Percentiles rank a stretch among this genome's conserved stretches.
Conservation (phyloP, 2,329 filamentous ascomycete species). For the Colletotrichum orbiculare region DNA sequence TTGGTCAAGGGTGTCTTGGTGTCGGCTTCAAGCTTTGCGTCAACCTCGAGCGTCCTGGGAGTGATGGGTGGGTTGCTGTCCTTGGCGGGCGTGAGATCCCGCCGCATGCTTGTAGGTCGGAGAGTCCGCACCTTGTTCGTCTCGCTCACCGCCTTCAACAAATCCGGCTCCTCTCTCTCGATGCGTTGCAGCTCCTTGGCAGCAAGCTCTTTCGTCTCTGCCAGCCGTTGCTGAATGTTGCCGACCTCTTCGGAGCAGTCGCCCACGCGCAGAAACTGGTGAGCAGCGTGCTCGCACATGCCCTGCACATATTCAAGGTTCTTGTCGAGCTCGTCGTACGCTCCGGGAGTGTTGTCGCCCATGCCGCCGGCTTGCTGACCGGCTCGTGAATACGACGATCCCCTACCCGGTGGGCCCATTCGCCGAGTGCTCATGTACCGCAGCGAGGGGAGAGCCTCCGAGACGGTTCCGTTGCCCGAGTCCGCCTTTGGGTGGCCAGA, state of each 20-base stretch:
- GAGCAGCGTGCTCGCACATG: slow-evolving; percentile 86
- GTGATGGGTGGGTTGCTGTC: slow-evolving; percentile 35
- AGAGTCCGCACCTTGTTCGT: slow-evolving; percentile 59
- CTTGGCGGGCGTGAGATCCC: slow-evolving; percentile 49
- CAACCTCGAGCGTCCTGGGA: slow-evolving; percentile 45
- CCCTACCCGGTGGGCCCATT: slow-evolving; percentile 39
- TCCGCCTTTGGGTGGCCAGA: slow-evolving; percentile 42
- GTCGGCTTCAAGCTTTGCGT: slow-evolving; percentile 40
- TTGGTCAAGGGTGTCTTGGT: slow-evolving; percentile 29
- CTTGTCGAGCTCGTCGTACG: slow-evolving; percentile 81
- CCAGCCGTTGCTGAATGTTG: slow-evolving; percentile 74
- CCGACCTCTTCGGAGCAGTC: slow-evolving; percentile 83
- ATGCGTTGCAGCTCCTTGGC: slow-evolving; percentile 69
- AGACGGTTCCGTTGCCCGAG: slow-evolving; percentile 24
- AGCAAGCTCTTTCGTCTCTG: slow-evolving; percentile 70
- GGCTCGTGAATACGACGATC: slow-evolving; percentile 32
- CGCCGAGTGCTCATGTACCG: slow-evolving; percentile 53
- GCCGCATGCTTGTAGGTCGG: slow-evolving; percentile 64
- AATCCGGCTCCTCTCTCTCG: slow-evolving; percentile 61
- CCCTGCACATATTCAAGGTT: slow-evolving; percentile 82
- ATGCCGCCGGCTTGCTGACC: slow-evolving; percentile 34
- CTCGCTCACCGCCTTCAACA: slow-evolving; percentile 51
- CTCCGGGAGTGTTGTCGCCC: slow-evolving; percentile 50
- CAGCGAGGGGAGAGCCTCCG: slow-evolving; percentile 51
- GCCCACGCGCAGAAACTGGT: slow-evolving; percentile 89